Conservation (phyloP, 768 basidiomycete species). For the Termitomyces bulborhizus region DNA sequence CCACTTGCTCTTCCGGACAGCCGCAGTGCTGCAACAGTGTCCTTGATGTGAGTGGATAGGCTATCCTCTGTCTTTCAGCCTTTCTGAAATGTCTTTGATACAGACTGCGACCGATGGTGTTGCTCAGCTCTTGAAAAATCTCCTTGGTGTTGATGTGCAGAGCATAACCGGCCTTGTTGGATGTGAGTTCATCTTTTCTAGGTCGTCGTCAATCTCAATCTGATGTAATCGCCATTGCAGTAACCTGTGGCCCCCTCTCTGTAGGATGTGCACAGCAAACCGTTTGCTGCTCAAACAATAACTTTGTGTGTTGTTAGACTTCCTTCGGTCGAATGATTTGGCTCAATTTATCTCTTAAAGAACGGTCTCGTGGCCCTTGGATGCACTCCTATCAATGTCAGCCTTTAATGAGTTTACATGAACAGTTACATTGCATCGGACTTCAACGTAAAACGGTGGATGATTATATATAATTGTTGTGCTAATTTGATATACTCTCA, state of each 20-base stretch:
- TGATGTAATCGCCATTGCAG: neutral
- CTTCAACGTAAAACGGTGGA: neutral
- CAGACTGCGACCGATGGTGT: neutral
- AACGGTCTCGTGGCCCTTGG: conserved; percentile 6
- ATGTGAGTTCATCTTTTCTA: neutral
- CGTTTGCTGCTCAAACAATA: conserved; percentile 2
- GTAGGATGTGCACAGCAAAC: neutral
- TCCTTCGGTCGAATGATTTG: neutral
- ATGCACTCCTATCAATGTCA: conserved; percentile 1
- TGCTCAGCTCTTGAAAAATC: neutral
- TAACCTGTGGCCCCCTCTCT: neutral
- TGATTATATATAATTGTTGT: neutral
- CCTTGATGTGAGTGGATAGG: neutral
- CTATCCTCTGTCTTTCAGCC: neutral
- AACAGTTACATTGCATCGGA: neutral
- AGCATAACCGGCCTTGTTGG: neutral
- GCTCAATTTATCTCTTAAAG: neutral
- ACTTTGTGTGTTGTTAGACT: neutral
- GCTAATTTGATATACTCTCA: neutral
- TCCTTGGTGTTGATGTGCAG: neutral
- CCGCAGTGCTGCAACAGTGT: conserved; percentile 1
- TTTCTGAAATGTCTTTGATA: neutral
- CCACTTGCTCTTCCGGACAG: neutral
- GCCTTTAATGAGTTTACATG: neutral
- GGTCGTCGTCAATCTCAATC: no score